These are phyloP conservation scores for Syncephalastrum monosporum DNA, from an alignment of 371 early-diverging fungal species.

Conservation along the genomic window DNA sequence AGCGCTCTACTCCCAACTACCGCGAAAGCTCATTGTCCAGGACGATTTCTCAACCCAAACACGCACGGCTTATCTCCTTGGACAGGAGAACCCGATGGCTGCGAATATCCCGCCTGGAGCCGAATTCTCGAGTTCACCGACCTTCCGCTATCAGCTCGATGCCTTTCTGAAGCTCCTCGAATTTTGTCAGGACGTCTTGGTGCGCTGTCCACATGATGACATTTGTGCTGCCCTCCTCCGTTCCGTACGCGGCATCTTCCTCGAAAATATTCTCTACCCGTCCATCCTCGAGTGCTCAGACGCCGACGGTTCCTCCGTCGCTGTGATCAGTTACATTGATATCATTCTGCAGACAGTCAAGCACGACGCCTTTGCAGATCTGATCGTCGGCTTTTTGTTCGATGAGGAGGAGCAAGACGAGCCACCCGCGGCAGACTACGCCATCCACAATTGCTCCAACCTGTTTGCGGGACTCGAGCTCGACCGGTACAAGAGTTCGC, in stretches of 20 bases:
- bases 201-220: conserved; percentile 73
- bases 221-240: conserved; percentile 65
- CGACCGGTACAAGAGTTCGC: conserved; percentile 24
- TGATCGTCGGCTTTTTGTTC: conserved; percentile 77
- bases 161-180: conserved; percentile 75
- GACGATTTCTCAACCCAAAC: conserved; percentile 35
- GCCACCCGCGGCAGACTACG: conserved; percentile 11
- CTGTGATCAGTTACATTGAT: conserved; percentile 87
- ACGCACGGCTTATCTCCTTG: conserved; percentile 43
- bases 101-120: conserved; percentile 27
- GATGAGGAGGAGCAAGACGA: conserved; percentile 45
- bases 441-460: conserved; percentile 7
- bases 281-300: conserved; percentile 87
- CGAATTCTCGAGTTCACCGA: conserved; percentile 54
- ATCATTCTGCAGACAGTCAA: conserved; percentile 73
- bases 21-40: conserved; percentile 70
- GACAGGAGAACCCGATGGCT: conserved; percentile 27
- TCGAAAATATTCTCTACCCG: conserved; percentile 86
- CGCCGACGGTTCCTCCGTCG: conserved; percentile 88
- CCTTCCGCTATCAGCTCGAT: conserved; percentile 76
- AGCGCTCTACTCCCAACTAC: conserved; percentile 90
- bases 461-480: conserved; percentile 24
- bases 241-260: conserved; percentile 73
- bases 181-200: conserved; percentile 85
- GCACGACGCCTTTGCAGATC: conserved; percentile 72